phyloP scores from a whole-genome alignment of 1,284 basidiomycete genomes.

The Heterobasidion annosum region DNA sequence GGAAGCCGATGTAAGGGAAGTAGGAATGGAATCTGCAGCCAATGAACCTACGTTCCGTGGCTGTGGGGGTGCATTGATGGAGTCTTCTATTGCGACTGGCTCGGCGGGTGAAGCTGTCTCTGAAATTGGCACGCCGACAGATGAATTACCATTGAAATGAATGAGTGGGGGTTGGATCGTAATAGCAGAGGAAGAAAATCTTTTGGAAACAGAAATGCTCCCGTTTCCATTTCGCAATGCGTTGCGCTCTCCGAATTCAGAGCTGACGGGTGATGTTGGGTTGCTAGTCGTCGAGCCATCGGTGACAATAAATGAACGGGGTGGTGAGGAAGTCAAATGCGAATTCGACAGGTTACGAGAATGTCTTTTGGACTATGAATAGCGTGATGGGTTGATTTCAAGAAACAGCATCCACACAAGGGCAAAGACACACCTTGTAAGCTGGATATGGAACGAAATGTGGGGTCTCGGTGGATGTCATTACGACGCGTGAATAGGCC shows the following conservation, averaged over 20 bases:
- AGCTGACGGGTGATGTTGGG: neutral
- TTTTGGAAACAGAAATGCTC: neutral
- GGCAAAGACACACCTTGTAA: constrained; percentile 43
- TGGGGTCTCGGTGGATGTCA: constrained; percentile 15
- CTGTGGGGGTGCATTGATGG: neutral
- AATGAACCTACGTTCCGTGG: neutral
- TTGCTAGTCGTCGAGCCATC: neutral
- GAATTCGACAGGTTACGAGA: constrained; percentile 42
- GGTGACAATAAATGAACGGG: constrained; percentile 9
- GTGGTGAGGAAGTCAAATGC: constrained; percentile 23
- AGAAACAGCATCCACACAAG: constrained; percentile 1
- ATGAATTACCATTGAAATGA: neutral
- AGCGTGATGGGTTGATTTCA: neutral
- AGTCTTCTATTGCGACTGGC: neutral
- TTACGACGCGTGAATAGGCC: neutral
- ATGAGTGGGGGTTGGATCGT: neutral
- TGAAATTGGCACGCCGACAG: neutral
- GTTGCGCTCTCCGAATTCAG: neutral
- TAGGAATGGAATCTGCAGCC: neutral
- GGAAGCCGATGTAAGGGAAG: neutral
- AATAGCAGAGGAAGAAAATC: neutral
- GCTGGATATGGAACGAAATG: constrained; percentile 60
- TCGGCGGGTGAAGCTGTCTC: neutral
- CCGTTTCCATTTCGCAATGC: neutral
- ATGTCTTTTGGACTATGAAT: constrained; percentile 57